Evolutionary conservation across 495 filamentous ascomycete genomes (phyloP), one percentile per base, ranked within the genome.

Genomic region (Aeminium ludgeri): DNA sequence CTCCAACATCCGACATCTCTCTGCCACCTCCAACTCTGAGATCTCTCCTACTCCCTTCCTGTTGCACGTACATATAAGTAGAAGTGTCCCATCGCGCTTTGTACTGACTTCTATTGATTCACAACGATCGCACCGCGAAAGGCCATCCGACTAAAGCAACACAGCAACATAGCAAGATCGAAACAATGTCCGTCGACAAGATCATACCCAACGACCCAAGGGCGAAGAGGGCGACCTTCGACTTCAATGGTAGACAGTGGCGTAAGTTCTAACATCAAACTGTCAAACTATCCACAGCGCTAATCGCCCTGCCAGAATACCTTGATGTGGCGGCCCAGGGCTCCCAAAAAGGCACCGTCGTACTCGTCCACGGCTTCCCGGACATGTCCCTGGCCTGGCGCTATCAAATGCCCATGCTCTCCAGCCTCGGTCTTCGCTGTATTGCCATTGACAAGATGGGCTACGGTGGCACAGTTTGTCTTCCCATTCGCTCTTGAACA

Each of bases 361-460:
- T 57, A 25, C 47, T 55, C n/a, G 62, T 78, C 43, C 74, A 78
- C 58, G 74, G 74, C 41, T 82, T 65, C 55, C 74, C 80, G 1
- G 80, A 86, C 56, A 48, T 80, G 19, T 71, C 70, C 15, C 67
- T 78, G 51, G 76, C 69, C 58, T 86, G 84, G 83, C 73, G 85
- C 39, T 74, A 78, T 59, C 80, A 91, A 57, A 84, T 95, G 53
- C 83, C 83, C 6, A 61, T 72, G 57, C 64, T 91, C n/a, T 46
- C 80, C 3, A 63, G 73, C 11, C 61, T 74, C 54, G 76, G 75
- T 7, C 65, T 84, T 34, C 67, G 76, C 30, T 78, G 89, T 29
- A 69, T 91, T 30, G 79, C 71, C 11, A 80, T 83, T 2, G 82
- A 91, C 55, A 70, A 82, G 60, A 70, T 91, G 34, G 84, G 85